phyloP scores from a whole-genome alignment of 768 basidiomycete genomes.

The Rossbeevera mucosa region DNA sequence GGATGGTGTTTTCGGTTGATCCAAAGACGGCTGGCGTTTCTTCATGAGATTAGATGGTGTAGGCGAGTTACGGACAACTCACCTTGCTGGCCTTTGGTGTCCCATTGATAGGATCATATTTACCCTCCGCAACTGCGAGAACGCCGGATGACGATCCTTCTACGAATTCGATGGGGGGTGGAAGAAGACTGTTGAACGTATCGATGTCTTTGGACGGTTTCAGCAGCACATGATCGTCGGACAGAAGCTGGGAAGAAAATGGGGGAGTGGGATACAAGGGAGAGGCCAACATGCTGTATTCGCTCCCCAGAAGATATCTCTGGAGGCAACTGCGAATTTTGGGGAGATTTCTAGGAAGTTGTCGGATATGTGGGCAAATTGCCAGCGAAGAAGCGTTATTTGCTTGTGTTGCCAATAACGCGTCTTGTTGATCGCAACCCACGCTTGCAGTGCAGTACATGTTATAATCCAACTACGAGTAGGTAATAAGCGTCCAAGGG shows the following conservation, averaged over 20 bases:
- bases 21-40: slow-evolving; percentile 10
- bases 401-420: slow-evolving; percentile 22
- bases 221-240: slow-evolving; percentile 53
- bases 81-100: slow-evolving; percentile 54
- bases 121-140: slow-evolving; percentile 65
- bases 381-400: too few species aligned
- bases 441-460: neutral
- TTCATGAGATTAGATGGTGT: slow-evolving; percentile 1
- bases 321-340: slow-evolving; percentile 1
- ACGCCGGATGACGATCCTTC: slow-evolving; percentile 80
- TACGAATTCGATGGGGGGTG: slow-evolving; percentile 77
- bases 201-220: slow-evolving; percentile 68
- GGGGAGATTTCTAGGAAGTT: slow-evolving; percentile 5
- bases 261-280: slow-evolving; percentile 53
- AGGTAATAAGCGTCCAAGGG: slow-evolving; percentile 1
- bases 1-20: slow-evolving; percentile 22
- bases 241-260: slow-evolving; percentile 45
- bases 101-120: slow-evolving; percentile 78
- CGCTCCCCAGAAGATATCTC: slow-evolving; percentile 1
- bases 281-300: slow-evolving; percentile 58
- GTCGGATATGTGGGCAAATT: slow-evolving; percentile 11
- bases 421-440: slow-evolving; percentile 10
- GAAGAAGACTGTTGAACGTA: slow-evolving; percentile 71
- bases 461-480: neutral
- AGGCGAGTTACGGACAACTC: slow-evolving; percentile 17